Percentiles rank a stretch among this genome's conserved stretches.
Evolutionary conservation across 257 asterid genomes (phyloP).

Genomic region (Scutellaria barbata): DNA sequence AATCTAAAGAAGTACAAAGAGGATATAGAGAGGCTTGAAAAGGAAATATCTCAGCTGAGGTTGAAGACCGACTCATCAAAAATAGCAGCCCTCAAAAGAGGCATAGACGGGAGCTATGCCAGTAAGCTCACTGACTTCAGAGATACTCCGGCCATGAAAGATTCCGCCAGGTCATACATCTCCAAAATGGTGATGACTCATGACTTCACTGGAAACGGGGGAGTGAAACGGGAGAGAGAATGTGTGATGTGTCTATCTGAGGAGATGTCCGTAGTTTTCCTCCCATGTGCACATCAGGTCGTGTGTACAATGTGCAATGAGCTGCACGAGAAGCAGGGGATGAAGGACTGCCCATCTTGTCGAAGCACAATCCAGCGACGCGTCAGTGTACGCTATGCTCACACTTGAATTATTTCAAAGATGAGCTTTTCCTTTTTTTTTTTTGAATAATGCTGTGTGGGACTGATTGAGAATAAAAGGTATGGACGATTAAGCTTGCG

Average conservation of each 20-base stretch:
- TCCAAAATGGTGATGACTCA: constrained; percentile 44
- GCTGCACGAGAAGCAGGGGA: constrained; percentile 94
- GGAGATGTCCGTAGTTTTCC: constrained; percentile 93
- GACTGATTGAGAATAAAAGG: constrained; percentile 46
- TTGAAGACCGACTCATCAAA: constrained; percentile 75
- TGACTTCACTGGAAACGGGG: constrained; percentile 46
- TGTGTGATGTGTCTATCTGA: constrained; percentile 97
- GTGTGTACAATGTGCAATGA: constrained; percentile 86
- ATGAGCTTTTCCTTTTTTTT: constrained; percentile 21
- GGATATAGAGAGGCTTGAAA: constrained; percentile 72
- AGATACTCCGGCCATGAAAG: constrained; percentile 40
- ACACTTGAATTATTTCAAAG: constrained; percentile 45
- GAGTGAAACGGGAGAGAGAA: constrained; percentile 88
- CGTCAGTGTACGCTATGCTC: constrained; percentile 76
- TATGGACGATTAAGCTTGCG: constrained; percentile 38
- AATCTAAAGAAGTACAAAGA: constrained; percentile 66
- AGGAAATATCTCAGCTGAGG: constrained; percentile 77
- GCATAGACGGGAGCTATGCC: constrained; percentile 75
- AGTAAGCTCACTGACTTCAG: constrained; percentile 52
- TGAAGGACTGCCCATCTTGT: constrained; percentile 99
- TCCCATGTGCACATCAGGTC: constrained; percentile 98
- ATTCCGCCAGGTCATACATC: constrained; percentile 47
- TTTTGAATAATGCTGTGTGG: constrained; percentile 46
- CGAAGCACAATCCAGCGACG: constrained; percentile 85
- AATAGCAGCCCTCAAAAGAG: constrained; percentile 82